A percentile compares a stretch with the other conserved stretches of the same genome.
phyloP scores from a whole-genome alignment of 345 rosid species.

The Xanthoceras sorbifolium region DNA sequence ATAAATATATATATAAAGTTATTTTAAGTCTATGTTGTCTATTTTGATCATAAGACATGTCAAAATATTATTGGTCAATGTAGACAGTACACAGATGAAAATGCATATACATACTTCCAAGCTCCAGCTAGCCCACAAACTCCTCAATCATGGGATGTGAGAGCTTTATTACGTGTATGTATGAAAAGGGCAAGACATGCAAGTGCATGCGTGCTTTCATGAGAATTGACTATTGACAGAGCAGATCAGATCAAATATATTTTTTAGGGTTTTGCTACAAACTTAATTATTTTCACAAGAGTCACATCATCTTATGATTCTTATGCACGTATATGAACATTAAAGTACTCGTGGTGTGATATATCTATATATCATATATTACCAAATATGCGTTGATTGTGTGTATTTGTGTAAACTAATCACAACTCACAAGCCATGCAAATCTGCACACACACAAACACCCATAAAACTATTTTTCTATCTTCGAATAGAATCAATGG shows the following conservation, averaged over 20 bases:
- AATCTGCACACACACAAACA: neutral
- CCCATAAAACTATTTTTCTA: no score
- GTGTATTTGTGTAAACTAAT: no score
- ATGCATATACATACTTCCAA: no score
- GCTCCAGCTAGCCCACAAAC: neutral
- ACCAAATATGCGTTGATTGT: no score
- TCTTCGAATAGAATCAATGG: neutral
- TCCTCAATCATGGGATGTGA: neutral
- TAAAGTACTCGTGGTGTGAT: no score
- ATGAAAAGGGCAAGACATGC: constrained; percentile 26
- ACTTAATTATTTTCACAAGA: no score
- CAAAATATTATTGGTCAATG: neutral
- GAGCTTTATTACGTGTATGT: neutral
- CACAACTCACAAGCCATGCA: neutral
- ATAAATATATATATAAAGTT: no score
- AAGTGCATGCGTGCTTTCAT: constrained; percentile 26
- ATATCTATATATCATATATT: no score
- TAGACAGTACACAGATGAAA: neutral
- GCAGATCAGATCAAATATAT: neutral
- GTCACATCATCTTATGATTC: no score
- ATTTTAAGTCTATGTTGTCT: no score
- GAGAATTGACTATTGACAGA: no score
- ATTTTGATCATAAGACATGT: neutral
- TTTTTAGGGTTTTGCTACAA: neutral
- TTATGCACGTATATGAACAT: no score